Evolutionary conservation across 306 rosid genomes (phyloP).

Genomic region (Canavalia ensiformis): DNA sequence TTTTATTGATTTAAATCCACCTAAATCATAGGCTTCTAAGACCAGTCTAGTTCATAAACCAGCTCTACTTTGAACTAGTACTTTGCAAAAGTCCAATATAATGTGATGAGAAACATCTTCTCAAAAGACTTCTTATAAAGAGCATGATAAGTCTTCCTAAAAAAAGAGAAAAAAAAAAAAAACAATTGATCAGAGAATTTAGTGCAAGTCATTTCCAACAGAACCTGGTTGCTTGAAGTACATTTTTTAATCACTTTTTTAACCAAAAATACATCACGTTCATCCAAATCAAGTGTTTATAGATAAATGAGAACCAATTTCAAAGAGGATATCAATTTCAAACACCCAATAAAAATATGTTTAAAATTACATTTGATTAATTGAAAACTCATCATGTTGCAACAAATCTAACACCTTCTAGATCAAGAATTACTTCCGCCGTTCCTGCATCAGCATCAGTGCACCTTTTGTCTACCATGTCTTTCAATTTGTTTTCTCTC

Average conservation of each 20-base stretch:
- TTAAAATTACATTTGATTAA: slow-evolving; percentile 47
- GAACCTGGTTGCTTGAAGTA: slow-evolving; percentile 60
- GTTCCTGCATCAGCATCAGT: slow-evolving; percentile 70
- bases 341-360: slow-evolving; percentile 12
- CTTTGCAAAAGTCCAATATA: slow-evolving; percentile 73
- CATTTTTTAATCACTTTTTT: slow-evolving; percentile 63
- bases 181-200: slow-evolving; percentile 67
- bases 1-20: too few species aligned
- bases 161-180: too few species aligned
- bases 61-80: slow-evolving; percentile 20
- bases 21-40: too few species aligned
- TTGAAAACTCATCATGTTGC: background rate
- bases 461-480: slow-evolving; percentile 80
- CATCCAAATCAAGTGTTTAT: slow-evolving; percentile 71
- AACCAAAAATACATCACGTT: slow-evolving; percentile 70
- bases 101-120: slow-evolving; percentile 74
- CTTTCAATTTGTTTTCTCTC: slow-evolving; percentile 77
- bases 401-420: slow-evolving; percentile 52
- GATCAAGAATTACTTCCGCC: slow-evolving; percentile 79
- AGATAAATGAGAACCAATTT: slow-evolving; percentile 31
- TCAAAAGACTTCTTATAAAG: slow-evolving; percentile 71
- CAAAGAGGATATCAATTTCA: slow-evolving; percentile 32
- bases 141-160: slow-evolving; percentile 65
- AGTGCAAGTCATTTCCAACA: slow-evolving; percentile 69
- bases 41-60: too few species aligned